These are phyloP conservation scores for Paecilomyces niveus DNA, from an alignment of 2,329 filamentous ascomycete species.

Conservation along the genomic window DNA sequence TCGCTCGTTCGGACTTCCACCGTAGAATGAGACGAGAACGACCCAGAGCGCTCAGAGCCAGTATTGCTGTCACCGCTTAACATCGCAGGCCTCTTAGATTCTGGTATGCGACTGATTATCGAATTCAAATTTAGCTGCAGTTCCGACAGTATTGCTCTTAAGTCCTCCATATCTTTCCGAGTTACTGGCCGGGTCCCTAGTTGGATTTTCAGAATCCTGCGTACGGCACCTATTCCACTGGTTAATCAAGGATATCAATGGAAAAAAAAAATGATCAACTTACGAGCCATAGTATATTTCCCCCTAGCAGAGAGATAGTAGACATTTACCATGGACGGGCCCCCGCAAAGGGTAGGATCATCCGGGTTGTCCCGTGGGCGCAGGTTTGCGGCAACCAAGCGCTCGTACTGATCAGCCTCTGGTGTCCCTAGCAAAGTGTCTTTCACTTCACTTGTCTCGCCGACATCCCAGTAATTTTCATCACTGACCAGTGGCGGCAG, in stretches of 20 bases:
- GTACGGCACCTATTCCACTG: conserved; percentile 27
- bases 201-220: conserved; percentile 38
- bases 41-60: conserved; percentile 14
- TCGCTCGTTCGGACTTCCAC: conserved; percentile 17
- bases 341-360: conserved; percentile 33
- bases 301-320: conserved; percentile 38
- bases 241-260: conserved; percentile 4
- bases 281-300: conserved; percentile 40
- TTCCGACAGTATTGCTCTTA: conserved; percentile 34
- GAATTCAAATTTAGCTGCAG: conserved; percentile 35
- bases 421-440: conserved; percentile 36
- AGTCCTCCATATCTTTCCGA: conserved; percentile 37
- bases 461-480: conserved; percentile 43
- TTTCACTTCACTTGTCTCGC: conserved; percentile 40
- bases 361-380: conserved; percentile 34
- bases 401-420: conserved; percentile 30
- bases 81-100: conserved; percentile 12
- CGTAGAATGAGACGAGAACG: conserved; percentile 20
- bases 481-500: conserved; percentile 41
- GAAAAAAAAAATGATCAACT: conserved; percentile 12
- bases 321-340: conserved; percentile 35
- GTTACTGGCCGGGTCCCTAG: conserved; percentile 38
- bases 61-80: conserved; percentile 6
- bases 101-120: conserved; percentile 38
- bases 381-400: conserved; percentile 23